These are phyloP conservation scores for Pilobolus umbonatus DNA, from an alignment of 192 early-diverging fungal genomes.

Conservation along the genomic window DNA sequence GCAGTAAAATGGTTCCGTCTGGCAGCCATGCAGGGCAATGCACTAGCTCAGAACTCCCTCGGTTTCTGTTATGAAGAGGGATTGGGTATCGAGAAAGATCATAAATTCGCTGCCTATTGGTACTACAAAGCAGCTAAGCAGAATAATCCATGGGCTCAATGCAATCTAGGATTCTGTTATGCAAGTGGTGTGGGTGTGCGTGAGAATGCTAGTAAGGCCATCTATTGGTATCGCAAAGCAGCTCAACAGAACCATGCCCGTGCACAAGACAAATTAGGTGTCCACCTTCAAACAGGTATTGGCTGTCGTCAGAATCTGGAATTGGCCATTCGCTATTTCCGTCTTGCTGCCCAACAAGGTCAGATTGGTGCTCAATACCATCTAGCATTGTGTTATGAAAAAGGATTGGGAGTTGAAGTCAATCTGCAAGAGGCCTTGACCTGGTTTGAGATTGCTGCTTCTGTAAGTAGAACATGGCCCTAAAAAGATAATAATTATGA, in stretches of 20 bases:
- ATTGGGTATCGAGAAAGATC: slow-evolving; percentile 52
- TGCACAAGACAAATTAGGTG: slow-evolving; percentile 52
- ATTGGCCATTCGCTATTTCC: slow-evolving; percentile 54
- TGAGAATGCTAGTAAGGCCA: slow-evolving; percentile 47
- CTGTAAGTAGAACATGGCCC: slow-evolving; percentile 3
- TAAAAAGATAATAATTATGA: not conserved
- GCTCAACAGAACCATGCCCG: slow-evolving; percentile 62
- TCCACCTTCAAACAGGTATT: slow-evolving; percentile 46
- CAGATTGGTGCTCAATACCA: slow-evolving; percentile 53
- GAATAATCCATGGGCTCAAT: slow-evolving; percentile 79
- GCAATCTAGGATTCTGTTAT: slow-evolving; percentile 77
- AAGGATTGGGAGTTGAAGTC: slow-evolving; percentile 32
- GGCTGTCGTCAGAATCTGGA: slow-evolving; percentile 42
- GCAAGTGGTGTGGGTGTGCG: slow-evolving; percentile 72
- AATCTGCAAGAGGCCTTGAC: slow-evolving; percentile 24
- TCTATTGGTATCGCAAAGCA: slow-evolving; percentile 57
- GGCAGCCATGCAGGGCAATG: slow-evolving; percentile 47
- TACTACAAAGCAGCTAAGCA: slow-evolving; percentile 63
- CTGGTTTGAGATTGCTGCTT: slow-evolving; percentile 23
- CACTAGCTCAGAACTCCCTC: slow-evolving; percentile 62
- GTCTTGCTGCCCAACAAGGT: slow-evolving; percentile 58
- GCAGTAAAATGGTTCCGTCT: slow-evolving; percentile 53
- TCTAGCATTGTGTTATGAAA: slow-evolving; percentile 49
- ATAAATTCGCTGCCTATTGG: slow-evolving; percentile 57
- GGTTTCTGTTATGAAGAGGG: slow-evolving; percentile 83